Percentiles rank a stretch among this genome's conserved stretches.
Conservation (phyloP, 2,329 filamentous ascomycete species). For the Fusarium xyrophilum region DNA sequence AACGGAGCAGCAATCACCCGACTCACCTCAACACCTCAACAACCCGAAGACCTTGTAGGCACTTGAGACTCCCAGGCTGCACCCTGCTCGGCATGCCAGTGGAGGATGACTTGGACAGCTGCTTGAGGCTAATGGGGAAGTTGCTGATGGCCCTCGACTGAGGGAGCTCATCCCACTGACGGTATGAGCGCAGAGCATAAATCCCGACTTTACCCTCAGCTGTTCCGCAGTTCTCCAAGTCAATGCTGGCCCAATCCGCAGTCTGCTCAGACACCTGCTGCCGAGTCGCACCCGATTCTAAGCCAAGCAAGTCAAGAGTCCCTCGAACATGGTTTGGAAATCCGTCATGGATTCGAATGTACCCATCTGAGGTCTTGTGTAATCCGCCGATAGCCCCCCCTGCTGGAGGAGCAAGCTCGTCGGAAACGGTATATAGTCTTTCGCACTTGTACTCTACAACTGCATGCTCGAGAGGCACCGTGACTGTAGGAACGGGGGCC, state of each 20-base stretch:
- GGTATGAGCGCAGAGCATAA: conserved; percentile 56
- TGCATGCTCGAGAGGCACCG: conserved; percentile 55
- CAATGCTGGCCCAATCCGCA: conserved; percentile 50
- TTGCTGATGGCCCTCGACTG: conserved; percentile 54
- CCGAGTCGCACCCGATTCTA: conserved; percentile 44
- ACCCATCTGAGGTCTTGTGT: conserved; percentile 58
- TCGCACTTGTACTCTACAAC: conserved; percentile 62
- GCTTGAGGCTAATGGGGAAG: conserved; percentile 54
- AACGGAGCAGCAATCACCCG: conserved; percentile 75
- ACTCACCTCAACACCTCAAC: conserved; percentile 75
- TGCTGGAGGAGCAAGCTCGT: conserved; percentile 41
- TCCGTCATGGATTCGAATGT: conserved; percentile 61
- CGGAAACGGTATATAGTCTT: conserved; percentile 54
- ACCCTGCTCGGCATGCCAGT: background rate
- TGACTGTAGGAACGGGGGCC: conserved; percentile 46
- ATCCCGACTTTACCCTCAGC: conserved; percentile 51
- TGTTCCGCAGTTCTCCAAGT: conserved; percentile 56
- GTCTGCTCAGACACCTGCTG: conserved; percentile 50
- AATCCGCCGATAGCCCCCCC: conserved; percentile 59
- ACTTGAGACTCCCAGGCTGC: conserved; percentile 18
- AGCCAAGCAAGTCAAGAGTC: conserved; percentile 52
- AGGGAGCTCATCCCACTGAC: conserved; percentile 59
- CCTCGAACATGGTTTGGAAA: conserved; percentile 59
- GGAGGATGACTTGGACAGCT: conserved; percentile 38
- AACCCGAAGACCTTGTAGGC: conserved; percentile 68